Base-by-base conservation (phyloP, 148 eudicot species). In the Rhododendron griersonianum region DNA sequence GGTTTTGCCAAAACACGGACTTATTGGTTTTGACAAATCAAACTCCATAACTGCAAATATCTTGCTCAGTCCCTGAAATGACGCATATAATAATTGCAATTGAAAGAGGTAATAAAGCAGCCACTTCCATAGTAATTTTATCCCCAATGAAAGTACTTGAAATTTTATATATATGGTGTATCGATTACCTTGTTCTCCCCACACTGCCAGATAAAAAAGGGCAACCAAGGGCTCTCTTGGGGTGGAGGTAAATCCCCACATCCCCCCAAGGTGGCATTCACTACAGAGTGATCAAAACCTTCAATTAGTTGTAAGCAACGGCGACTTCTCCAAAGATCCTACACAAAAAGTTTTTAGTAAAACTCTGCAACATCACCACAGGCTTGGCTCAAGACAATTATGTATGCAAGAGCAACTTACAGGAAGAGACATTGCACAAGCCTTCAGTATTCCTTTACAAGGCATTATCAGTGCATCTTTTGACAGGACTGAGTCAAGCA, bases 251-350 rank as follows among this genome's bases (percentile, higher is more conserved):
- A 86, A 88, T 89, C 92, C 63, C 95, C 95, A 86, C 96, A 96
- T 84, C 94, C 95, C 59, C 96, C 99, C 25, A 96, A 89, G 67
- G 92, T 91, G 77, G 86, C 79, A 89, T 96, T 96, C 73, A 88
- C 94, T 18, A 87, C 87, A 81, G 95, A 87, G 88, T 95, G 96
- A 83, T 94, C 94, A 90, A 96, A 95, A n/a, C 94, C 99, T 91
- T 93, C 99, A 85, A 96, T 91, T 6, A 90, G 78, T 83, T 85
- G 82, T 73, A 96, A 93, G 90, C 93, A 86, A 74, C 93, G 55
- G 37, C 96, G 99, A 81, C 98, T 96, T 91, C 88, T 90, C 99
- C 99, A 96, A 37, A 96, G 92, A 90, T 95, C 98, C 99, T 96
- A 86, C 45, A 85, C 67, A 81, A 84, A 50, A 41, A 85, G 15